Percentiles rank a stretch among this genome's conserved stretches.
These are phyloP conservation scores for Chamaecyparis obtusa DNA, from an alignment of 75 land plant genomes.

Conservation along the genomic window DNA sequence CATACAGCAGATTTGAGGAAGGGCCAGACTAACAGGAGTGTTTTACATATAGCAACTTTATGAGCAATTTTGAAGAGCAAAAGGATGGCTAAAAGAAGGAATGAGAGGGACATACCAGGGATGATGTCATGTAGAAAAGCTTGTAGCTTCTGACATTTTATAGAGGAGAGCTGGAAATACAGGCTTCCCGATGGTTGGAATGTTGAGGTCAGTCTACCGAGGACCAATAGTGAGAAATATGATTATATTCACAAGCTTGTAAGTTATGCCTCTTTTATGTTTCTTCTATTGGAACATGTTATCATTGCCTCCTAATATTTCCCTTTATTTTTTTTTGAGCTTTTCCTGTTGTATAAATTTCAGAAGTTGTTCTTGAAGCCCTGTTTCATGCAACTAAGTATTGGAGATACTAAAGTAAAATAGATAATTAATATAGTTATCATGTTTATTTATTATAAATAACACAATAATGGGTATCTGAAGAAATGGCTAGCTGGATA, in stretches of 20 bases:
- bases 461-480: not conserved
- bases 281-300: not conserved
- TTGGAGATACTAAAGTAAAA: not conserved
- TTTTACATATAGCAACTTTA: not conserved
- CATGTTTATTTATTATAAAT: not conserved
- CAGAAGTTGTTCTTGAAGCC: not conserved
- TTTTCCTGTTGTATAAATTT: not conserved
- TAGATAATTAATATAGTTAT: not conserved
- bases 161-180: not conserved
- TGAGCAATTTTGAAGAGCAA: not conserved
- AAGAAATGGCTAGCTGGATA: not conserved
- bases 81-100: not conserved
- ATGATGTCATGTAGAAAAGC: not conserved
- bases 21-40: not conserved
- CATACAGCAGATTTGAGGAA: not conserved
- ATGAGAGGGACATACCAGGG: not conserved
- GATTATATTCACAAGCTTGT: not conserved
- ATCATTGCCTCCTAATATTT: not conserved
- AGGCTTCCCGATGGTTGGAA: not conserved
- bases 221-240: not conserved
- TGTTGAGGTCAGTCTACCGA: not conserved
- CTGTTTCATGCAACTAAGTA: not conserved
- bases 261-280: not conserved
- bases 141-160: not conserved
- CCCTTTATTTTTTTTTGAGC: not conserved